Conservation (phyloP, 1,284 basidiomycete genomes). For the Trichosporon inkin region DNA sequence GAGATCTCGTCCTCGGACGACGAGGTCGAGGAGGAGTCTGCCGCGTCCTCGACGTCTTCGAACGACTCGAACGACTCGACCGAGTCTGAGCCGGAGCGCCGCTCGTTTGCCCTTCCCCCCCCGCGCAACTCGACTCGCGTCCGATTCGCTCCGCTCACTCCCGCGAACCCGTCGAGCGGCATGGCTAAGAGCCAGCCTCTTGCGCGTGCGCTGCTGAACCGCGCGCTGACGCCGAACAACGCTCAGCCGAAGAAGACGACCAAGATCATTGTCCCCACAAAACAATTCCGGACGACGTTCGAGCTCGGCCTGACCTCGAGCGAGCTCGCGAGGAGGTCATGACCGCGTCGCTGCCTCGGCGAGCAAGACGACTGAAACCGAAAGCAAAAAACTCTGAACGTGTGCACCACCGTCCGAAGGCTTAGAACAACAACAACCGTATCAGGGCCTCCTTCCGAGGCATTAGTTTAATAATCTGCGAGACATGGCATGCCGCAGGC, state of each 20-base stretch:
- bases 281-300: constrained; percentile 44
- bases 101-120: background rate
- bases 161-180: constrained; percentile 2
- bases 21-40: constrained; percentile 9
- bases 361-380: no score
- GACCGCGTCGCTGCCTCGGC: background rate
- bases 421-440: background rate
- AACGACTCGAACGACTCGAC: constrained; percentile 1
- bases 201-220: constrained; percentile 37
- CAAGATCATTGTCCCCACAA: constrained; percentile 46
- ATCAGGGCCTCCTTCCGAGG: background rate
- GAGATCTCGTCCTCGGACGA: constrained; percentile 9
- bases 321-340: constrained; percentile 33
- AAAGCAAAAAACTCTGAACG: background rate
- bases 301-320: constrained; percentile 40
- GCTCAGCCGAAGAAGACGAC: constrained; percentile 24
- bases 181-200: constrained; percentile 43
- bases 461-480: constrained; percentile 1
- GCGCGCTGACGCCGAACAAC: constrained; percentile 21
- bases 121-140: background rate
- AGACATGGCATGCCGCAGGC: background rate
- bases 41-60: constrained; percentile 7
- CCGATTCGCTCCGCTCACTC: constrained; percentile 22
- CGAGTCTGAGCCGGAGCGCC: background rate
- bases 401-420: background rate